Evolutionary conservation across 2,329 filamentous ascomycete species (phyloP), one percentile per base, ranked within the genome.

Genomic region (Colletotrichum agaves): DNA sequence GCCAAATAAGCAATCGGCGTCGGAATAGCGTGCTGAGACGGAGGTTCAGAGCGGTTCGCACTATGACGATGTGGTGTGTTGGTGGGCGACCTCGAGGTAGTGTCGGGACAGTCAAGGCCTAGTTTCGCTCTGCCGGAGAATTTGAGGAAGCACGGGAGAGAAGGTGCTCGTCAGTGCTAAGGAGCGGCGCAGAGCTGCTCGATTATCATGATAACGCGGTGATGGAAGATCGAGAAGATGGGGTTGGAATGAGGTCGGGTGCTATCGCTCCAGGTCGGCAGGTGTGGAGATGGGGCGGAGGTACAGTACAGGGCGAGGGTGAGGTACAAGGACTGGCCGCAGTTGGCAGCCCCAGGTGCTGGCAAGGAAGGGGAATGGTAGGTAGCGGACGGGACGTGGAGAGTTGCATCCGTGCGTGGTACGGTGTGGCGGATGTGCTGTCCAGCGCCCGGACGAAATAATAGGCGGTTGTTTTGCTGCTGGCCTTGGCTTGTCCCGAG

Each of bases 161-260:
- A 56, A 44, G 19, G 21, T 19, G 58, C 59, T 61, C 43, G 55
- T 60, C 55, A 31, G 41, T 59, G 55, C 61, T 65, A 49, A 49
- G 33, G 41, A 35, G 55, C 53, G 55, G 53, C 19, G 65, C 35
- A 27, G 46, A 33, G 50, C 39, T 65, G 55, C 55, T 69, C 52
- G 66, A 52, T 57, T 69, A 62, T 69, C 62, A 67, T 66, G 63
- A 66, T 62, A 66, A 55, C 49, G 61, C 61, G 55, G 49, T 44
- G 62, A 62, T 69, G 66, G 19, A 47, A 62, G 49, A 43, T 67
- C 57, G 44, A 57, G 43, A 62, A 27, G 64, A 63, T 58, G 64
- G 60, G 60, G 37, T 67, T 52, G 63, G 27, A 53, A 5, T 61
- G 63, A 67, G 58, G 64, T 63, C 64, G 66, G 57, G 62, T 52